Evolutionary conservation across 2,329 filamentous ascomycete species (phyloP).

Genomic region (Coniochaeta sp.): DNA sequence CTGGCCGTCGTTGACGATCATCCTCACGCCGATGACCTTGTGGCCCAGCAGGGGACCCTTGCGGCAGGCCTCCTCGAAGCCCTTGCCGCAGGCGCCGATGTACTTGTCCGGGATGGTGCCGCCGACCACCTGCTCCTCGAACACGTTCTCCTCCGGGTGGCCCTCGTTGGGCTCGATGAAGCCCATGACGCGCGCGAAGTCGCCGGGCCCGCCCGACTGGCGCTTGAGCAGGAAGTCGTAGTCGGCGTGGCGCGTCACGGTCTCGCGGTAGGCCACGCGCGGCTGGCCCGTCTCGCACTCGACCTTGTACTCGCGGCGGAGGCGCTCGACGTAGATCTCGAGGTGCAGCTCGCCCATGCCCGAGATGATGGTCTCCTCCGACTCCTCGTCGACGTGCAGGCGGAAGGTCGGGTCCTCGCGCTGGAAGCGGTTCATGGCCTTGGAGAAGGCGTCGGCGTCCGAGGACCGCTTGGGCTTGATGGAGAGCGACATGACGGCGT

Average conservation of each 20-base stretch:
- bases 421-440: conserved; percentile 98
- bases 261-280: conserved; percentile 95
- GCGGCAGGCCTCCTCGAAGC: conserved; percentile 74
- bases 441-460: conserved; percentile 90
- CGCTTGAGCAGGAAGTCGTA: conserved; percentile 95
- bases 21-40: conserved; percentile 78
- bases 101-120: conserved; percentile 94
- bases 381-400: conserved; percentile 85
- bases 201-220: conserved; percentile 90
- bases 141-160: conserved; percentile 65
- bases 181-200: conserved; percentile 87
- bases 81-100: conserved; percentile 89
- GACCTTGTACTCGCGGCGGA: conserved; percentile 93
- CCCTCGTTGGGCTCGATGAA: conserved; percentile 79
- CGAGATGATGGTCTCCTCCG: conserved; percentile 93
- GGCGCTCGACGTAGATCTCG: conserved; percentile 95
- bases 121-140: conserved; percentile 81
- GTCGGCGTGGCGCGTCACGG: conserved; percentile 68
- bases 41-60: conserved; percentile 91
- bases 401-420: conserved; percentile 97
- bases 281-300: conserved; percentile 95
- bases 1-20: conserved; percentile 93
- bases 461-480: conserved; percentile 94
- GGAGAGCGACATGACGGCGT: conserved; percentile 95
- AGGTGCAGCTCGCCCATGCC: conserved; percentile 98